Percentiles rank a stretch among this genome's conserved stretches.
phyloP scores from a whole-genome alignment of 306 rosid species.

The Prunus fruticosa region DNA sequence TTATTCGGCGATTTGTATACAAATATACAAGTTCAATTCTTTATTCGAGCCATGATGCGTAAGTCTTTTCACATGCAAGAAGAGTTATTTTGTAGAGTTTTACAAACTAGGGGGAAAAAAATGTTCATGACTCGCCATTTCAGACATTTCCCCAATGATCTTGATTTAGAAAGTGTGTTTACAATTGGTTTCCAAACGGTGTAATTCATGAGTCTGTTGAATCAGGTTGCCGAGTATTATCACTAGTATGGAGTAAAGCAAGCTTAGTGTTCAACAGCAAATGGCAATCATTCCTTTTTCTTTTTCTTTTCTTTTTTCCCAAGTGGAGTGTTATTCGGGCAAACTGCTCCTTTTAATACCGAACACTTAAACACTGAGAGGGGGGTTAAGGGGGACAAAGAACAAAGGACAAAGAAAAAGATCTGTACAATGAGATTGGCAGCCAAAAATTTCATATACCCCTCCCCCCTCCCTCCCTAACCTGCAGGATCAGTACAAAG shows the following conservation, averaged over 20 bases:
- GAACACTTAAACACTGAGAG: constrained; percentile 36
- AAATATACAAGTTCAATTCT: no score
- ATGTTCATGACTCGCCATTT: no score
- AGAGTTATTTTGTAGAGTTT: no score
- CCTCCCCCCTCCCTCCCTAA: constrained; percentile 19
- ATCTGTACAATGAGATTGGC: constrained; percentile 75
- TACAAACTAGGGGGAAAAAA: no score
- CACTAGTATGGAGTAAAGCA: neutral
- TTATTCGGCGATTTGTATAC: no score
- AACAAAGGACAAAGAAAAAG: constrained; percentile 11
- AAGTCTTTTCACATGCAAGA: no score
- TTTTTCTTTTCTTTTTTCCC: neutral
- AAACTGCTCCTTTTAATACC: constrained; percentile 46
- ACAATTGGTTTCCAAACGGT: no score
- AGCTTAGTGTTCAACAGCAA: constrained; percentile 8
- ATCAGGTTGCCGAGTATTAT: no score
- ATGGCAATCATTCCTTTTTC: constrained; percentile 13
- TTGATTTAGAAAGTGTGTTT: no score
- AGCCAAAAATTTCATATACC: constrained; percentile 59
- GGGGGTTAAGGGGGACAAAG: constrained; percentile 26
- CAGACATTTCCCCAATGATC: no score
- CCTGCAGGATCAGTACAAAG: constrained; percentile 40
- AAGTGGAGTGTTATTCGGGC: constrained; percentile 62
- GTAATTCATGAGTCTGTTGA: no score
- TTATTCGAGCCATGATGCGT: no score